Conservation (phyloP, 2,329 filamentous ascomycete species). For the Coniochaeta pulveracea region DNA sequence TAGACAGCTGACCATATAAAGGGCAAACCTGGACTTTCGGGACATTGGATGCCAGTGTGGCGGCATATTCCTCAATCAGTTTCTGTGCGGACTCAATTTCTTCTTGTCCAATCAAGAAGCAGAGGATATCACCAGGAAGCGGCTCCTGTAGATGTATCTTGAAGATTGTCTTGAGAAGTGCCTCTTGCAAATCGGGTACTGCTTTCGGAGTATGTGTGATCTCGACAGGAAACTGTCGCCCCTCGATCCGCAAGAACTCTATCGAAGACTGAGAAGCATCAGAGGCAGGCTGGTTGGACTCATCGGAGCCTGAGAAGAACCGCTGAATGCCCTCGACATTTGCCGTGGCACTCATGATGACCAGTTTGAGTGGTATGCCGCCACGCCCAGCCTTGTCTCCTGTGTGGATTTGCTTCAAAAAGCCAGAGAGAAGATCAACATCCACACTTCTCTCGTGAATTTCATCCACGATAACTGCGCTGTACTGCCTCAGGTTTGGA, state of each 20-base stretch:
- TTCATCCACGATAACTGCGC: conserved; percentile 85
- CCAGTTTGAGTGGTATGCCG: conserved; percentile 69
- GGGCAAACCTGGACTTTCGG: conserved; percentile 66
- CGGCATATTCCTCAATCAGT: conserved; percentile 69
- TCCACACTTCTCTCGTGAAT: conserved; percentile 94
- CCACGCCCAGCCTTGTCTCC: conserved; percentile 52
- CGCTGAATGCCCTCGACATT: conserved; percentile 67
- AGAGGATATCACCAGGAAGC: conserved; percentile 85
- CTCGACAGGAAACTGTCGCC: conserved; percentile 78
- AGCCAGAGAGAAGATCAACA: conserved; percentile 82
- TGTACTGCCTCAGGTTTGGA: conserved; percentile 72
- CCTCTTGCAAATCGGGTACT: conserved; percentile 71
- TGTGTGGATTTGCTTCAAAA: conserved; percentile 66
- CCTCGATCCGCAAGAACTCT: conserved; percentile 58
- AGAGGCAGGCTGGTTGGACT: conserved; percentile 1
- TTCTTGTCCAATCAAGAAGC: conserved; percentile 87
- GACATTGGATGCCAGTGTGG: conserved; percentile 59
- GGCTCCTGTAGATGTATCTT: conserved; percentile 80
- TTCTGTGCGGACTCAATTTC: conserved; percentile 76
- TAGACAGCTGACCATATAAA: conserved; percentile 81
- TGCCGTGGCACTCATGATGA: conserved; percentile 95
- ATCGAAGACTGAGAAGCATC: conserved; percentile 13
- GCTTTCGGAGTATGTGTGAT: conserved; percentile 63
- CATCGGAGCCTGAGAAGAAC: conserved; percentile 51
- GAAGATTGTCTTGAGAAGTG: conserved; percentile 70